Conservation (phyloP, 768 basidiomycete genomes). For the Porphyrellus cyaneotinctus region DNA sequence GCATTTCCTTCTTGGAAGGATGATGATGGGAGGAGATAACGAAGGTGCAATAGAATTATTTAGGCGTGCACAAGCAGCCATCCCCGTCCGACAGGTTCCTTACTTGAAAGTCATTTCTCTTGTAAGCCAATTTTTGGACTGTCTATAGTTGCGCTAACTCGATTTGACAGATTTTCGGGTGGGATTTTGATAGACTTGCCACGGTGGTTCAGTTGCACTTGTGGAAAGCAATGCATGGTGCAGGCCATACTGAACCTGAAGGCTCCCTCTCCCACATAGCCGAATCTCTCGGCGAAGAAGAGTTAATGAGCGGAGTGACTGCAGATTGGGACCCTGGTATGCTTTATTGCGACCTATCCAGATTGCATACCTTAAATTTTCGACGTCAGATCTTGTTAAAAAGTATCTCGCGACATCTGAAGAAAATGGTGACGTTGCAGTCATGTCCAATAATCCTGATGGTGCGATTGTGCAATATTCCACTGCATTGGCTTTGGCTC, state of each 20-base stretch:
- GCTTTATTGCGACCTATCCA: too few species aligned
- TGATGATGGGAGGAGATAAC: not conserved
- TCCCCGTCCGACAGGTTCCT: not conserved
- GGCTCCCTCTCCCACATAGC: too few species aligned
- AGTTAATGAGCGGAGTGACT: too few species aligned
- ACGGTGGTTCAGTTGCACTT: not conserved
- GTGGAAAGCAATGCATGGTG: too few species aligned
- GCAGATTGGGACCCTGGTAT: too few species aligned
- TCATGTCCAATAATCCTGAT: not conserved
- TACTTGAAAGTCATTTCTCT: not conserved
- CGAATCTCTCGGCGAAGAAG: too few species aligned
- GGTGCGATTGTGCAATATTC: constrained; percentile 7
- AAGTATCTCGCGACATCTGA: not conserved
- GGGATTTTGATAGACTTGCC: constrained; percentile 2
- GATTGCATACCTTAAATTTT: too few species aligned
- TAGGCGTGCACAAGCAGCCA: not conserved
- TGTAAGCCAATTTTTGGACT: not conserved
- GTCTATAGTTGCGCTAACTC: not conserved
- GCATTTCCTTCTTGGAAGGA: not conserved
- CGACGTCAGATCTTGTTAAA: too few species aligned
- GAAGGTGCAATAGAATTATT: not conserved
- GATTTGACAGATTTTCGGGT: constrained; percentile 3
- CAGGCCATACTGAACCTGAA: too few species aligned
- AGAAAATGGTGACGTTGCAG: not conserved
- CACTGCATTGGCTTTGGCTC: constrained; percentile 4